Base-by-base conservation (phyloP, 768 basidiomycete species). In the Suillus americanus region DNA sequence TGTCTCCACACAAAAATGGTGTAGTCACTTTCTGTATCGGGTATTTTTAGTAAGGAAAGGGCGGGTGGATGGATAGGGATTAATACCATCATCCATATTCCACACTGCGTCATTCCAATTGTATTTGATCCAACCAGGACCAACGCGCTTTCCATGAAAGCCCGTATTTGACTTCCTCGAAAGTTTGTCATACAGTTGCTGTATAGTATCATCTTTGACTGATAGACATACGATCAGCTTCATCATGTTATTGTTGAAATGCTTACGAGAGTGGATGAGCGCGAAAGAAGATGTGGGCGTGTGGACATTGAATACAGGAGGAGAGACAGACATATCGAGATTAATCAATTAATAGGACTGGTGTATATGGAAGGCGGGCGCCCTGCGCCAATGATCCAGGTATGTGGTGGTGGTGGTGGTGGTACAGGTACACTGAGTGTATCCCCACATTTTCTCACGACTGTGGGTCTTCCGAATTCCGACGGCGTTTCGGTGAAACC, bases 31-130 rank as follows among this genome's bases (percentile, higher is more conserved):
- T 93, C 95, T 89, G 69, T 33, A 50, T 60, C 28, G 46, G 37
- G n/a, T 30, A 18, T 46, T 18, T 38, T n/a, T 25, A 51, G 60
- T 61, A 23, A 61, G 55, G 30, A 45, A 25, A 48, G 38, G 37
- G 40, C n/a, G 53, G 25, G 53, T 30, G 18, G 10, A 37, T 4
- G 41, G 7, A 25, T 41, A 40, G n/a, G 60, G 35, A 38, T 18
- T 74, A 79, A 71, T 70, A 91, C 95, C 95, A 71, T 98, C 95
- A 73, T 97, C 94, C 13, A 98, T 78, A 71, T 91, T 90, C 92
- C 92, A 97, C 57, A 92, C 75, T 0, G 86, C 80, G 16, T 87
- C 85, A 67, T 88, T 87, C 80, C 86, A 95, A 66, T 91, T 86
- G 73, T 98, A 98, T 71, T 95, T 94, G 56, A 97, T 79, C 86